Base-by-base conservation (phyloP, 2,329 filamentous ascomycete species). In the Verticillium nubilum region DNA sequence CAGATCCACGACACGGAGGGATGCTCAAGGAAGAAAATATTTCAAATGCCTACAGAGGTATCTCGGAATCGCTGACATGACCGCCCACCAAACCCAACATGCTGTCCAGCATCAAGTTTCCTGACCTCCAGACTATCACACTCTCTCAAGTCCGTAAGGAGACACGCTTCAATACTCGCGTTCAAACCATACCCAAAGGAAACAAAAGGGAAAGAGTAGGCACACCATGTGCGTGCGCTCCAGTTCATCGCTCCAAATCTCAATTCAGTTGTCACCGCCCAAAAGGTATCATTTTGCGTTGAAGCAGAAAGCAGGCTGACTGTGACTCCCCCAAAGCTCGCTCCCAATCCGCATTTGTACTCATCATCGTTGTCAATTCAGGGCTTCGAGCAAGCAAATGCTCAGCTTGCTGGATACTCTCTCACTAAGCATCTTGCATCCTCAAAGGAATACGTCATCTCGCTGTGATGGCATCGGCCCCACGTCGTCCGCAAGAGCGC, bases 401-500 rank as follows among this genome's bases (percentile, higher is more conserved):
- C n/a, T 23, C 42, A 1, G 42, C 23, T 6, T 23, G n/a, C 42
- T 23, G 42, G n/a, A 12, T 47, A 4, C 23, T n/a, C 19, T 23
- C 19, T 9, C 5, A 10, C 23, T 12, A 12, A 47, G 42, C 10
- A 12, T 5, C n/a, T 13, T 13, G 7, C 17, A 3, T 23, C 13
- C 13, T 53, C 52, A 53, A n/a, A 25, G 23, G 15, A 52, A 57
- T 5, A 57, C 42, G 7, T 57, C 42, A 27, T 25, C 54, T n/a
- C 28, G 19, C 33, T 42, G 31, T 5, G 54, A 31, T n/a, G 56
- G 56, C 35, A 57, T 57, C 35, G 56, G 19, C 59, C 62, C 56
- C 23, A 54, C 47, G n/a, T 63, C 62, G 23, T 63, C 54, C 7
- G 59, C 47, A 2, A 58, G 57, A 17, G 59, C 58, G 6, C 58